Base-by-base conservation (phyloP, 2,329 filamentous ascomycete species). In the Claviceps africana region DNA sequence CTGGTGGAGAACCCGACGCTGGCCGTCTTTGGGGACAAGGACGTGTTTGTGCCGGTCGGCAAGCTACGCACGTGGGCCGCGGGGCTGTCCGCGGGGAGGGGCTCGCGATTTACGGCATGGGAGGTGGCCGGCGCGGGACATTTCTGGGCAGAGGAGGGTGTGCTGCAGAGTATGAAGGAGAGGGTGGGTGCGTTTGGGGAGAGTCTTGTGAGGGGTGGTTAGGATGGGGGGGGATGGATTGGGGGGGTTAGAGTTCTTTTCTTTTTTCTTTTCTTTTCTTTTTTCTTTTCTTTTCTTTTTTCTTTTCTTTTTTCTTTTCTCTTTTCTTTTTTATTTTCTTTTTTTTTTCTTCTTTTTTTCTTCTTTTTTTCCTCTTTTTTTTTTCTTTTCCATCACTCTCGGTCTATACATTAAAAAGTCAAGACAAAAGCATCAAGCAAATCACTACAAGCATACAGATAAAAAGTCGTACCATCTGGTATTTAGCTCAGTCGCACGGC, bases 11-110 rank as follows among this genome's bases (percentile, higher is more conserved):
- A 82, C 59, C 73, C 75, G 1, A 84, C 84, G 0, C 64, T 95
- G 35, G 82, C 80, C 0, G 66, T 95, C 0, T 95, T 83, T 61
- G 91, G 90, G 1, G 79, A 83, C 49, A 72, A 77, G 4, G 90
- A 97, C 64, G 68, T 75, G 0, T 94, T 96, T 57, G 82, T 86
- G 1, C 77, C 82, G 1, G 72, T 71, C 3, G 76, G 73, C 53
- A 86, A 79, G 64, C 71, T 90, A 58, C 74, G 77, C 11, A 68
- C 72, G 1, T 95, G 90, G 90, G 72, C 72, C 10, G 67, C 70
- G 42, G 74, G 71, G 54, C 67, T 90, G 45, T 64, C 67, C 19
- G 63, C 65, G 13, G 59, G 58, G 40, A 62, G 65, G 0, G 65
- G 63, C 1, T 79, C 77, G 19, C 60, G 56, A 48, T 81, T 83